phyloP scores from a whole-genome alignment of 2,329 filamentous ascomycete species.

The Trichocomaceae sp. region DNA sequence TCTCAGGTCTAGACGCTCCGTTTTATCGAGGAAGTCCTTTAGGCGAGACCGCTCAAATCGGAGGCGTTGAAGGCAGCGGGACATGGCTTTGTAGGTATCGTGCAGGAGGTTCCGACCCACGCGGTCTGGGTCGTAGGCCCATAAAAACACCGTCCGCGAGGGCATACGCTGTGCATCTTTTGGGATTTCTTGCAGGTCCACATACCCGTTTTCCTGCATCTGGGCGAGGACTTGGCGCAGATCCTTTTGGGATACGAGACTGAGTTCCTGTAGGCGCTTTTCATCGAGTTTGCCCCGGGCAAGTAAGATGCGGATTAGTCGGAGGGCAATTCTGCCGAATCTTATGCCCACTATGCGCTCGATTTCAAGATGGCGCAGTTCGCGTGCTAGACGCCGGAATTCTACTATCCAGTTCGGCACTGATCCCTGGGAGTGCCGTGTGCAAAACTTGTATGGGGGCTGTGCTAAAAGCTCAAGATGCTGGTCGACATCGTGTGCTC shows the following conservation, averaged over 20 bases:
- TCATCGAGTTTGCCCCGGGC: slow-evolving; percentile 93
- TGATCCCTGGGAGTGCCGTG: slow-evolving; percentile 38
- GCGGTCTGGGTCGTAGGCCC: slow-evolving; percentile 77
- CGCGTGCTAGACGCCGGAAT: slow-evolving; percentile 64
- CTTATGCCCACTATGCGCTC: slow-evolving; percentile 73
- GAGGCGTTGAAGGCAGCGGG: slow-evolving; percentile 73
- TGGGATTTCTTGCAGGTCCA: slow-evolving; percentile 91
- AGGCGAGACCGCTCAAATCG: slow-evolving; percentile 67
- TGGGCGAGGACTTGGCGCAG: slow-evolving; percentile 76
- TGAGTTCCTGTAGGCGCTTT: slow-evolving; percentile 72
- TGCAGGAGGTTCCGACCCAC: slow-evolving; percentile 66
- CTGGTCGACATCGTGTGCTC: slow-evolving; percentile 29
- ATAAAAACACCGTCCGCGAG: slow-evolving; percentile 80
- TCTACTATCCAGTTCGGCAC: slow-evolving; percentile 76
- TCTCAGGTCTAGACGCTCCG: slow-evolving; percentile 77
- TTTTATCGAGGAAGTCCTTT: slow-evolving; percentile 68
- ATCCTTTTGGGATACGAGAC: slow-evolving; percentile 77
- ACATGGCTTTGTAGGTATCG: slow-evolving; percentile 83
- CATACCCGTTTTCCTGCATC: slow-evolving; percentile 78
- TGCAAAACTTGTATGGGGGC: slow-evolving; percentile 33
- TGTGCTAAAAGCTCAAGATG: slow-evolving; percentile 46
- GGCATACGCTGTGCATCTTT: slow-evolving; percentile 77
- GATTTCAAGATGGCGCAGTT: slow-evolving; percentile 68
- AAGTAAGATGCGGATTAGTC: slow-evolving; percentile 76
- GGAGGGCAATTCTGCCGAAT: slow-evolving; percentile 69